Evolutionary conservation across 352 stramenopile genomes (phyloP), one percentile per base, ranked within the genome.

Genomic region (Lagenidium giganteum): DNA sequence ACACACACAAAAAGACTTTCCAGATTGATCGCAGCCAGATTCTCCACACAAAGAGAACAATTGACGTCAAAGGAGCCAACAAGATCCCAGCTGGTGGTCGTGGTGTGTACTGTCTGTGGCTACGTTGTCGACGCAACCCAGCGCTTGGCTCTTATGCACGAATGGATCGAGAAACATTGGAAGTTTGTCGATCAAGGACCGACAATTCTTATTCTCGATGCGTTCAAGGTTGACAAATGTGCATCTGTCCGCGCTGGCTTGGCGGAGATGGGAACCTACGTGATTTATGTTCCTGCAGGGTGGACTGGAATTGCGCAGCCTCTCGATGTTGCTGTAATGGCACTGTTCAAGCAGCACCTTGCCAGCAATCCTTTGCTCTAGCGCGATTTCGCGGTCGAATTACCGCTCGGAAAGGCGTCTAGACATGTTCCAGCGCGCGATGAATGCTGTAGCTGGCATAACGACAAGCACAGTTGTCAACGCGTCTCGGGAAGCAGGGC

Each of bases 151-250:
- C n/a, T 59, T 4, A 49, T 59, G 51, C 36, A 49, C 6, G 51
- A 59, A 13, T 53, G 37, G 43, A 42, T 59, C 8, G 28, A 59
- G 2, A 31, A 44, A 11, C 22, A 27, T 8, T 59, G 51, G 51
- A 30, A 21, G 24, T 26, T 43, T 27, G 31, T 35, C 1, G 39
- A 33, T 7, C 43, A 26, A 1, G 47, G 33, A 3, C 47, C 47
- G 1, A 22, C 38, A 9, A 23, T 55, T 9, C 30, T 55, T 4
- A 42, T 55, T 4, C 25, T 55, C 11, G 47, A 55, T 27, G 44
- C 31, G 8, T 32, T 47, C 4, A 20, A 22, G 5, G 26, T 55
- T 9, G 38, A 55, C 26, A 42, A 55, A 39, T 16, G 12, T 8
- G 30, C 25, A 0, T 20, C 32, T 4, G 39, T 49, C 3, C 24